phyloP scores from a whole-genome alignment of 192 early-diverging fungal species.

The Backusella liffmaniae region DNA sequence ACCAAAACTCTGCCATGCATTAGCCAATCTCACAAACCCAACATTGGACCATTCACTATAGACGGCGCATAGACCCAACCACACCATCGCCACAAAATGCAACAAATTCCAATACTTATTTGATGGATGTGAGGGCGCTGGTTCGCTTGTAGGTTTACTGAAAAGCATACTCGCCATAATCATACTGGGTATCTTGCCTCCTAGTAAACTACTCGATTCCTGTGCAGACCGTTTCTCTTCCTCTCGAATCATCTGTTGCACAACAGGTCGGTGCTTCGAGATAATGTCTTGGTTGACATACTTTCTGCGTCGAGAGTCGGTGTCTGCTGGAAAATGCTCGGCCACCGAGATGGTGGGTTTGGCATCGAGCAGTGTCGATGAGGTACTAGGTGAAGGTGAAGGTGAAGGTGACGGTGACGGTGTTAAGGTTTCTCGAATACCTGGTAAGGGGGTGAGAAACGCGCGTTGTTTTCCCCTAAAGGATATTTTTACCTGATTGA shows the following conservation, averaged over 20 bases:
- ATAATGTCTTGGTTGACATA: slow-evolving; percentile 7
- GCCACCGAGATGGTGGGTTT: not conserved
- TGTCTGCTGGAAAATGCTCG: slow-evolving; percentile 5
- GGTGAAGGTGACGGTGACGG: slow-evolving; percentile 16
- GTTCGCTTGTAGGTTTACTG: not conserved
- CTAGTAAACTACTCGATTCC: not conserved
- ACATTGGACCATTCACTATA: slow-evolving; percentile 31
- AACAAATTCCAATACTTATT: slow-evolving; percentile 51
- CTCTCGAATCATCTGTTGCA: slow-evolving; percentile 17
- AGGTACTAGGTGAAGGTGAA: slow-evolving; percentile 13
- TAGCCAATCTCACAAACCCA: not conserved
- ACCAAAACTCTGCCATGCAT: not conserved
- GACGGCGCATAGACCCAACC: slow-evolving; percentile 42
- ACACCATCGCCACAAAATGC: slow-evolving; percentile 45
- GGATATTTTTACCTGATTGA: slow-evolving; percentile 18
- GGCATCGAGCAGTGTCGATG: not conserved
- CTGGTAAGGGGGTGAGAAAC: not conserved
- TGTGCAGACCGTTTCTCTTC: slow-evolving; percentile 7
- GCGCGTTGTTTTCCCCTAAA: not conserved
- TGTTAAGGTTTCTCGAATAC: not conserved
- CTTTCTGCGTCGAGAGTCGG: slow-evolving; percentile 1
- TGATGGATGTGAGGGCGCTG: slow-evolving; percentile 24
- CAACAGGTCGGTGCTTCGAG: slow-evolving; percentile 27
- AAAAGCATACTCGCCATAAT: not conserved
- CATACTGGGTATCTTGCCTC: not conserved